Evolutionary conservation across 176 grass and related monocot genomes (phyloP).

Genomic region (Otatea glauca): DNA sequence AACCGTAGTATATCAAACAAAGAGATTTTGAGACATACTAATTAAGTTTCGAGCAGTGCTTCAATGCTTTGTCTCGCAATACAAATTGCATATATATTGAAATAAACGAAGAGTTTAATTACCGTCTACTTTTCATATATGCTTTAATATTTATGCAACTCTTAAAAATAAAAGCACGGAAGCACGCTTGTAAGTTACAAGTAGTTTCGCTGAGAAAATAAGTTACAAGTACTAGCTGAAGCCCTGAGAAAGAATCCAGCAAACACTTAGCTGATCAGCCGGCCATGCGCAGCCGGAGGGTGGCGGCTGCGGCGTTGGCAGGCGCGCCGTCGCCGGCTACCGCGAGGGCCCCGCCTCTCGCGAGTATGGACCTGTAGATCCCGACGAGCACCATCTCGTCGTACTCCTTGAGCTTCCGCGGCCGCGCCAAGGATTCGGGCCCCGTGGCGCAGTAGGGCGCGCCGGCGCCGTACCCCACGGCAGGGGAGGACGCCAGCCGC

Average conservation of each 20-base stretch:
- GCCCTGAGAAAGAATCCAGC: background rate
- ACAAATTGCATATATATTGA: no score
- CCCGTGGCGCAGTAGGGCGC: slow-evolving; percentile 27
- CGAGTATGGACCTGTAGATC: slow-evolving; percentile 64
- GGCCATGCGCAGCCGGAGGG: slow-evolving; percentile 26
- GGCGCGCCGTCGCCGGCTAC: background rate
- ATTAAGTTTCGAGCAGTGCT: no score
- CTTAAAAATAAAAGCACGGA: no score
- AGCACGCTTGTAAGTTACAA: no score
- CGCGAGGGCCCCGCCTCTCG: slow-evolving; percentile 28
- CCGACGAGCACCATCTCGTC: slow-evolving; percentile 70
- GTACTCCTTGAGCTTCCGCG: slow-evolving; percentile 56
- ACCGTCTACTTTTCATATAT: no score
- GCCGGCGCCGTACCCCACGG: slow-evolving; percentile 46
- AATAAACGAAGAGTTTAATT: no score
- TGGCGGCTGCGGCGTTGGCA: background rate
- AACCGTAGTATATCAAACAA: background rate
- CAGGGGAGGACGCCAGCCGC: slow-evolving; percentile 46
- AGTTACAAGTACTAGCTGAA: background rate
- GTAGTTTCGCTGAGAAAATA: background rate
- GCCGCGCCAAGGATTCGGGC: background rate
- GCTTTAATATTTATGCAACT: no score
- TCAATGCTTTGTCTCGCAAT: no score
- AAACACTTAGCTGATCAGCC: slow-evolving; percentile 4
- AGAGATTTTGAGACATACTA: background rate